These are phyloP conservation scores for Saturnispora sekii DNA, from an alignment of 805 yeast species.

Conservation along the genomic window DNA sequence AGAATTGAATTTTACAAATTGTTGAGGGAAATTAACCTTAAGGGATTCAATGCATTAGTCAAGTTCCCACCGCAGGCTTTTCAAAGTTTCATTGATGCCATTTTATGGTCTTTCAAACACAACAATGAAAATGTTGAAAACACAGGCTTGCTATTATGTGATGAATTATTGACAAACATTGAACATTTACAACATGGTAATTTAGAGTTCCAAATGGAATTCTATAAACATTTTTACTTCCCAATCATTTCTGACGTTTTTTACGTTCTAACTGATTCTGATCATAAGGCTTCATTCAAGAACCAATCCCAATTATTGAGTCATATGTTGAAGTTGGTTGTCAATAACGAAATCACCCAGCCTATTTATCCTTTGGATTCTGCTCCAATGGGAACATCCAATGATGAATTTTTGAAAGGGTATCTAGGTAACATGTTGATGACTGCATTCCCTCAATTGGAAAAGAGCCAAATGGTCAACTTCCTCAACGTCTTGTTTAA, in stretches of 20 bases:
- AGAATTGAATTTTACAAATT: conserved; percentile 92
- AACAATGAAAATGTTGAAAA: conserved; percentile 95
- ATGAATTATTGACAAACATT: conserved; percentile 78
- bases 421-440: conserved; percentile 73
- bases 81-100: conserved; percentile 84
- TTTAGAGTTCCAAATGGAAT: conserved; percentile 63
- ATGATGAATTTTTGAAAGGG: conserved; percentile 67
- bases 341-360: conserved; percentile 59
- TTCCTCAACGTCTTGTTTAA: conserved; percentile 71
- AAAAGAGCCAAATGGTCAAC: conserved; percentile 68
- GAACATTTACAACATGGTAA: conserved; percentile 48
- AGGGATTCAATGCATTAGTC: conserved; percentile 76
- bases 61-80: conserved; percentile 89
- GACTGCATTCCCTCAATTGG: conserved; percentile 88
- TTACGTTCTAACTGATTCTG: conserved; percentile 89
- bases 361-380: conserved; percentile 76
- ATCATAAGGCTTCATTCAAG: conserved; percentile 93
- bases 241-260: conserved; percentile 87
- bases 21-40: conserved; percentile 75
- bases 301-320: conserved; percentile 79
- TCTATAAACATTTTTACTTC: conserved; percentile 82
- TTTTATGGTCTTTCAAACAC: conserved; percentile 97
- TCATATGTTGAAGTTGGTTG: conserved; percentile 73
- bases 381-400: conserved; percentile 79
- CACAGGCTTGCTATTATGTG: conserved; percentile 74